Percentiles rank a stretch among this genome's conserved stretches.
These are phyloP conservation scores for Corymbia calophylla DNA, from an alignment of 441 rosid genomes.

Conservation along the genomic window DNA sequence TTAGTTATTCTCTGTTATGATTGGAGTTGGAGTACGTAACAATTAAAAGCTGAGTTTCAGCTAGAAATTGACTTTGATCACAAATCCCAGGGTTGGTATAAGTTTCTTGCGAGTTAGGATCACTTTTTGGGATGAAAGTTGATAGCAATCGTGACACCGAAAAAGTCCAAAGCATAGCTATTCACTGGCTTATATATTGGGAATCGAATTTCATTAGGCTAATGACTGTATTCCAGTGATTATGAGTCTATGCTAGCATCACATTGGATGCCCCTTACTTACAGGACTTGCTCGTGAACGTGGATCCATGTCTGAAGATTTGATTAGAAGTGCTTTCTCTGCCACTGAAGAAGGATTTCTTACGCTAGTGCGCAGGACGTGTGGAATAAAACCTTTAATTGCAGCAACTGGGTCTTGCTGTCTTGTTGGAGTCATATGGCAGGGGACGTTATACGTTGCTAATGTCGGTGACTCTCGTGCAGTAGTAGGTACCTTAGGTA, in stretches of 20 bases:
- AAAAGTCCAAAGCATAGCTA: not conserved
- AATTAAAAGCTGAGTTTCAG: not conserved
- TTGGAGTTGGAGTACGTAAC: not conserved
- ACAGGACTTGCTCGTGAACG: constrained; percentile 56
- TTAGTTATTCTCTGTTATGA: not conserved
- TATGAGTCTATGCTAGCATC: not conserved
- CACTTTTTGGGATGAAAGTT: not conserved
- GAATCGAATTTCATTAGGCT: not conserved
- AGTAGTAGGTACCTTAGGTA: constrained; percentile 53
- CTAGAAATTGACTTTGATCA: not conserved
- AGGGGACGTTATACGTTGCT: constrained; percentile 65
- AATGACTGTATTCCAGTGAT: not conserved
- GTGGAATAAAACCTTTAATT: constrained; percentile 56
- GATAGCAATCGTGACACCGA: not conserved
- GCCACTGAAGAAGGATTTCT: constrained; percentile 92
- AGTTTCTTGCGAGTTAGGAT: not conserved
- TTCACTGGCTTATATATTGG: not conserved
- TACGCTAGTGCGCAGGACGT: constrained; percentile 60
- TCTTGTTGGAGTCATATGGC: constrained; percentile 77
- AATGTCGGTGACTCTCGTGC: constrained; percentile 95
- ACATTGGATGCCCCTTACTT: constrained; percentile 6
- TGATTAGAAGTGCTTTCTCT: constrained; percentile 52
- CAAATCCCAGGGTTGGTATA: not conserved
- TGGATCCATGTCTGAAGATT: constrained; percentile 62
- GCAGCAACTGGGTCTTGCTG: constrained; percentile 93